These are phyloP conservation scores for Russula lepida DNA, from an alignment of 768 basidiomycete species.

Conservation along the genomic window DNA sequence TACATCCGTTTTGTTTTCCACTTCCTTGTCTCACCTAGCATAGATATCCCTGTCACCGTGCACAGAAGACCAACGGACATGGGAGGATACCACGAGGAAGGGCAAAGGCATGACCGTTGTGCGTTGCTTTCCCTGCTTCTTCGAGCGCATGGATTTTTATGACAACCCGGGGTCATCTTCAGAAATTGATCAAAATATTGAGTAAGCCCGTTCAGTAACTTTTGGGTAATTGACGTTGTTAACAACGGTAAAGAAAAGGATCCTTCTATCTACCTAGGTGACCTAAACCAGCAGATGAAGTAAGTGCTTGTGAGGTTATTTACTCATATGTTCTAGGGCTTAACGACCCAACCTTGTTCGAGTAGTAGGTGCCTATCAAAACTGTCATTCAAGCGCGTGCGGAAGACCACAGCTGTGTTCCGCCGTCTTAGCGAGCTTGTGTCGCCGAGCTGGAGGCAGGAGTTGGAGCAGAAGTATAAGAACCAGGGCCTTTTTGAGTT, in stretches of 20 bases:
- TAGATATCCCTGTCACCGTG: slow-evolving; percentile 17
- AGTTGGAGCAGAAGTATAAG: neutral
- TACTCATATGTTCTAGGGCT: neutral
- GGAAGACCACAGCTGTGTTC: neutral
- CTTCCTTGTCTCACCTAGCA: neutral
- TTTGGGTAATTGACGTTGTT: neutral
- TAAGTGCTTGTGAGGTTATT: neutral
- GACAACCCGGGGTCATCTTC: neutral
- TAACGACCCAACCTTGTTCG: neutral
- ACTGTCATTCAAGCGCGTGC: slow-evolving; percentile 7
- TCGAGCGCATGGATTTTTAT: neutral
- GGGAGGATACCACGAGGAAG: slow-evolving; percentile 8
- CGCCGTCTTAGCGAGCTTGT: neutral
- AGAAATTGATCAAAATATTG: slow-evolving; percentile 6
- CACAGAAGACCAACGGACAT: neutral
- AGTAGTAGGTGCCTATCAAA: neutral
- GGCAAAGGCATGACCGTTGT: slow-evolving; percentile 16
- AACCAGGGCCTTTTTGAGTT: neutral
- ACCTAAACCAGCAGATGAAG: neutral
- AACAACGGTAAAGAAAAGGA: neutral
- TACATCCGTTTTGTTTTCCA: neutral
- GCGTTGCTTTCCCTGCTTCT: neutral
- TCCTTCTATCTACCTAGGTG: slow-evolving; percentile 1
- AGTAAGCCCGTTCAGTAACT: neutral
- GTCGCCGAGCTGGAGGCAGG: neutral